phyloP scores from a whole-genome alignment of 202 grass and related monocot genomes.

The Carex arenaria region DNA sequence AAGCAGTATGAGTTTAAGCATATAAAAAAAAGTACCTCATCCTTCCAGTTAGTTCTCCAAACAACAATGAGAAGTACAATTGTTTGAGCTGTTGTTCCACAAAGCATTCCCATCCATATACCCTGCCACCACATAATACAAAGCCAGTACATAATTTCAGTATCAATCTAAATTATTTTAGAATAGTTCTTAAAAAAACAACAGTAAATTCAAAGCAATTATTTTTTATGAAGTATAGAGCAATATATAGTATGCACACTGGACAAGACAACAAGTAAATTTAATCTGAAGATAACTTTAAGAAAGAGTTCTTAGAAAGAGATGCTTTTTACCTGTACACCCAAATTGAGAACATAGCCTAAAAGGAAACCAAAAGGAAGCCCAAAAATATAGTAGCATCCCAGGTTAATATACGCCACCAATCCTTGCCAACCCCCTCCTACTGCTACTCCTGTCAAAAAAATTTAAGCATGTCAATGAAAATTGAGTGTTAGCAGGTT shows the following conservation, averaged over 20 bases:
- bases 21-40: conserved; percentile 38
- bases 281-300: conserved; percentile 7
- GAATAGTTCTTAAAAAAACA: neutral
- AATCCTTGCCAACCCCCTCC: conserved; percentile 76
- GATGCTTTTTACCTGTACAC: conserved; percentile 53
- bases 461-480: neutral
- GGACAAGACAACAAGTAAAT: neutral
- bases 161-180: neutral
- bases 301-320: neutral
- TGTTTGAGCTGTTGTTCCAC: conserved; percentile 59
- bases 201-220: neutral
- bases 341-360: conserved; percentile 60
- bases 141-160: neutral
- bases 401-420: conserved; percentile 88
- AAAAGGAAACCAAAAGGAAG: conserved; percentile 70
- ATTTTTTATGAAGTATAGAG: neutral
- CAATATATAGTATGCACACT: neutral
- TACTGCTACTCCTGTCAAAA: conserved; percentile 50
- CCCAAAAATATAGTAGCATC: conserved; percentile 77
- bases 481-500: neutral
- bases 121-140: conserved; percentile 32
- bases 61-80: conserved; percentile 55
- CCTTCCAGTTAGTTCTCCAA: conserved; percentile 78
- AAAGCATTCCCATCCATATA: conserved; percentile 82
- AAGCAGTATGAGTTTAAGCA: neutral